Conservation (phyloP, 495 filamentous ascomycete species). For the Neurospora intermedia region DNA sequence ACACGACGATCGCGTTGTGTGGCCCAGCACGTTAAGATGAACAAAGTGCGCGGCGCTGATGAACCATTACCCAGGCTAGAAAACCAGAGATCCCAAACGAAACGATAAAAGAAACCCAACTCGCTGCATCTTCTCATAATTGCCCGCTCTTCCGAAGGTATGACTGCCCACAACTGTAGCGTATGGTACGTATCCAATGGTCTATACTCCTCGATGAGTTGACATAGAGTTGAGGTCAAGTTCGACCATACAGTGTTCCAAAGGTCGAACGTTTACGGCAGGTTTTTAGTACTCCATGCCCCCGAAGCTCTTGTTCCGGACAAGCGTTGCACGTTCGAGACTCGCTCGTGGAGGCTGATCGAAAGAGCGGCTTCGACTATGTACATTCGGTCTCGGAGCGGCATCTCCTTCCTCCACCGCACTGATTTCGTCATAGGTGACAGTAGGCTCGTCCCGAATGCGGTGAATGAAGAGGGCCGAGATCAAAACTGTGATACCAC, state of each 20-base stretch:
- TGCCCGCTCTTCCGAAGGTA: background rate
- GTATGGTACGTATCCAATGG: background rate
- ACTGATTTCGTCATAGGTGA: slow-evolving; percentile 22
- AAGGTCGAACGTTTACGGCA: background rate
- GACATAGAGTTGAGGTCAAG: background rate
- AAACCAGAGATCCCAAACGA: background rate
- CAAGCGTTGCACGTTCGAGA: slow-evolving; percentile 31
- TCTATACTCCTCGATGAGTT: background rate
- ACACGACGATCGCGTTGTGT: background rate
- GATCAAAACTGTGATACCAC: slow-evolving; percentile 63
- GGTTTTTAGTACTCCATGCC: slow-evolving; percentile 31
- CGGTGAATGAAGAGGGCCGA: slow-evolving; percentile 57
- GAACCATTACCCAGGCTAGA: background rate
- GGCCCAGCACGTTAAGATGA: background rate
- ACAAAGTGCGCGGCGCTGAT: background rate
- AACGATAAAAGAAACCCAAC: background rate
- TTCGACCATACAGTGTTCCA: background rate
- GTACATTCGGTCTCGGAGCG: slow-evolving; percentile 12
- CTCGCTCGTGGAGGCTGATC: slow-evolving; percentile 29
- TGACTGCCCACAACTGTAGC: background rate
- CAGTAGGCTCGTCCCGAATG: slow-evolving; percentile 33
- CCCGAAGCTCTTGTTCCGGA: slow-evolving; percentile 36
- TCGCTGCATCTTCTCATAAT: background rate
- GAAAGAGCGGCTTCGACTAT: slow-evolving; percentile 15
- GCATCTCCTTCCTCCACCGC: slow-evolving; percentile 32